Evolutionary conservation across 805 yeast species (phyloP), one percentile per base, ranked within the genome.

Genomic region (Nakazawaea ishiwadae): DNA sequence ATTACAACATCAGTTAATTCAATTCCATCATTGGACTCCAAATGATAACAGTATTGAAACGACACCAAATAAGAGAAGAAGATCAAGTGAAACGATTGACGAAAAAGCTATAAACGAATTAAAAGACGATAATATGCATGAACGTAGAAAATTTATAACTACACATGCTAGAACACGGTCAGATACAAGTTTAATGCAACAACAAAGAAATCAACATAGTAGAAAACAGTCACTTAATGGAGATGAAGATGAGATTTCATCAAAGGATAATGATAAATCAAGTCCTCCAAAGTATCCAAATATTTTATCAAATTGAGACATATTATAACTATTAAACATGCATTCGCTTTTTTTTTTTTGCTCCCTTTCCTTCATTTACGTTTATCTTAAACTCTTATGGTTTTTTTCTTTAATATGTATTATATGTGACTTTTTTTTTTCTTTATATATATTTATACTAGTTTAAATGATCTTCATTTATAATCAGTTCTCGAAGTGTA

Each of bases 1-100:
- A 24, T 54, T 62, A 15, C 73, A 63, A 45, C 75, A 71, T 49
- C 75, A 71, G 44, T 58, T 71, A 10, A 70, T 71, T 12, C 77
- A 71, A 46, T 71, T 71, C 48, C 76, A 71, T 40, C 77, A 71
- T 46, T 71, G 76, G 76, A 65, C 63, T 41, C 75, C 75, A 9
- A 31, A 26, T 10, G 42, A 35, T 4, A 12, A n/a, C n/a, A n/a
- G n/a, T n/a, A n/a, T 30, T 7, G 33, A 37, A 8, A 10, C 31
- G 1, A 21, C 42, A 5, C 44, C 48, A 8, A 44, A 31, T n/a
- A 49, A 44, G 21, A 47, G 48, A 37, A 35, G 51, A 41, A 10
- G 51, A 46, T 36, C 47, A 39, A n/a, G 48, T 46, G 44, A 40
- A 34, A 26, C 12, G 2, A 14, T 15, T 14, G 36, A 18, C 19